Evolutionary conservation across 1,139 yeast genomes (phyloP).

Genomic region (Geotrichum aggregatum): DNA sequence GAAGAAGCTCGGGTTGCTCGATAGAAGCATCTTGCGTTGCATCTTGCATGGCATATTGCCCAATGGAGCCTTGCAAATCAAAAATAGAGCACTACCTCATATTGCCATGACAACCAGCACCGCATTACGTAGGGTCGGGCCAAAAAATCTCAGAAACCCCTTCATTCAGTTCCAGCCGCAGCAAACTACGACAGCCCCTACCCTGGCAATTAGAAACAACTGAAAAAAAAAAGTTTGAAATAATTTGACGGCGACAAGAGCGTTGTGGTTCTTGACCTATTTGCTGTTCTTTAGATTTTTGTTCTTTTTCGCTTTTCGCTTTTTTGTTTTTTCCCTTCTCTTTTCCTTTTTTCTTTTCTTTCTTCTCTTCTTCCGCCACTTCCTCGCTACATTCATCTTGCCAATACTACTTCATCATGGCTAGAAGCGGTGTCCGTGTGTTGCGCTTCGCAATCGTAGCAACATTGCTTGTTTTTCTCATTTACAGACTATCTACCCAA

Average conservation of each 20-base stretch:
- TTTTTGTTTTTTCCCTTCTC: neutral
- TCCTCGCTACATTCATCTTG: neutral
- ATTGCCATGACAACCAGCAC: too few species aligned
- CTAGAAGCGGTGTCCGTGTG: conserved; percentile 38
- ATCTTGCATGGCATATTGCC: too few species aligned
- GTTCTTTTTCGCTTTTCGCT: neutral
- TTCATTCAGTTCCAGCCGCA: too few species aligned
- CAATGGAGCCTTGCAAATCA: too few species aligned
- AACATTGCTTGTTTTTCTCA: conserved; percentile 37
- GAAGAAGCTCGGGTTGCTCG: too few species aligned
- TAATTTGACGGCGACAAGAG: neutral
- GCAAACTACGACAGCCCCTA: too few species aligned
- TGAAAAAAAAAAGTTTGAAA: too few species aligned
- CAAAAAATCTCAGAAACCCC: too few species aligned
- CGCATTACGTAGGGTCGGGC: too few species aligned
- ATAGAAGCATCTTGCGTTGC: too few species aligned
- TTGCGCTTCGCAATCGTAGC: conserved; percentile 41
- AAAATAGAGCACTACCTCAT: too few species aligned
- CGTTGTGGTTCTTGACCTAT: neutral
- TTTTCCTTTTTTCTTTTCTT: neutral
- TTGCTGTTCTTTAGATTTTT: neutral
- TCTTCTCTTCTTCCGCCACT: neutral
- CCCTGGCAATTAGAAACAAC: too few species aligned
- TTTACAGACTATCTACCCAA: conserved; percentile 39
- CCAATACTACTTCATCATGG: conserved; percentile 28